These are phyloP conservation scores for Fonsecaea erecta DNA, from an alignment of 2,329 filamentous ascomycete genomes.

Conservation along the genomic window DNA sequence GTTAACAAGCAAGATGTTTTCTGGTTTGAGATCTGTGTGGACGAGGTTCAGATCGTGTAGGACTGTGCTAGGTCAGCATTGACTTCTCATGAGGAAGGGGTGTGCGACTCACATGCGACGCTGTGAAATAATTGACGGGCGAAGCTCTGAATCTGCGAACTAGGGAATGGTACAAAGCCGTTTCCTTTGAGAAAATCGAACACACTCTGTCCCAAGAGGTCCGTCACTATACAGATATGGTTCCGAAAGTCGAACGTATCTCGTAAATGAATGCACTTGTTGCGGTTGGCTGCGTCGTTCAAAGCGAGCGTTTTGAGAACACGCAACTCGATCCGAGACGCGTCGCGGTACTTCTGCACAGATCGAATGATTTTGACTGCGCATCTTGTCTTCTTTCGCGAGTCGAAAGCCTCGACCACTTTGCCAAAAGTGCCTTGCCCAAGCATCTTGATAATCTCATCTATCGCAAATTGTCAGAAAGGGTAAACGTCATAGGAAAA, in stretches of 20 bases:
- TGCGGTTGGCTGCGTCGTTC: slow-evolving; percentile 89
- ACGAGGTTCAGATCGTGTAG: slow-evolving; percentile 96
- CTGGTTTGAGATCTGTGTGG: slow-evolving; percentile 71
- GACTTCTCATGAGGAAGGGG: slow-evolving; percentile 11
- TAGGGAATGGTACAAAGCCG: slow-evolving; percentile 93
- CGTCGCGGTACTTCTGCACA: slow-evolving; percentile 97
- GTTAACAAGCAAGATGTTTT: slow-evolving; percentile 70
- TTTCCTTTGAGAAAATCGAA: slow-evolving; percentile 98
- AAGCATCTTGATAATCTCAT: slow-evolving; percentile 84
- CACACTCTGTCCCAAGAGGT: slow-evolving; percentile 86
- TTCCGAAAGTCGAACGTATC: slow-evolving; percentile 98
- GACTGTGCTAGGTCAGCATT: slow-evolving; percentile 60
- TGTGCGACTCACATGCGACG: slow-evolving; percentile 78
- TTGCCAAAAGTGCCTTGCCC: slow-evolving; percentile 98
- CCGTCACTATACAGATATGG: slow-evolving; percentile 86
- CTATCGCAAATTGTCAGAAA: slow-evolving; percentile 52
- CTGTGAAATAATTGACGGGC: slow-evolving; percentile 96
- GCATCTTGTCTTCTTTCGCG: slow-evolving; percentile 75
- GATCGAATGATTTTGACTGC: slow-evolving; percentile 98
- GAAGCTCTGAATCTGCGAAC: slow-evolving; percentile 97
- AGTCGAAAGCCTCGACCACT: slow-evolving; percentile 90
- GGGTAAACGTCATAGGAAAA: neutral
- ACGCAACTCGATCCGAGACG: slow-evolving; percentile 89
- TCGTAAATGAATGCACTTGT: slow-evolving; percentile 93
- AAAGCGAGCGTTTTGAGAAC: slow-evolving; percentile 89